These are phyloP conservation scores for Erodium chrysanthum DNA, from an alignment of 441 rosid species.

Conservation along the genomic window DNA sequence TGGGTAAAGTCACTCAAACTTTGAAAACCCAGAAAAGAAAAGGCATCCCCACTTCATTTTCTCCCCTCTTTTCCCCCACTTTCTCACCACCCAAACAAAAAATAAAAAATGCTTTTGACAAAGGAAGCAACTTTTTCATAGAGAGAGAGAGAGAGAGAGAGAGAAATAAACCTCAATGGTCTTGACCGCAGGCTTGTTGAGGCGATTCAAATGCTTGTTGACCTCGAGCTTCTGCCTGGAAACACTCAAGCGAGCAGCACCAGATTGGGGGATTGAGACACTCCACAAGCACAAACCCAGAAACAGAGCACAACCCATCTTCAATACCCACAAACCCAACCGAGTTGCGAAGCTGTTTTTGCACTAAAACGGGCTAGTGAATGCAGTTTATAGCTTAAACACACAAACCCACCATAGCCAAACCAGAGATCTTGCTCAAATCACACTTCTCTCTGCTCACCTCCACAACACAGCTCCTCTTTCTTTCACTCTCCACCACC, in stretches of 20 bases:
- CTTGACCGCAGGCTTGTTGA: conserved; percentile 73
- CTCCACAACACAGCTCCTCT: no score
- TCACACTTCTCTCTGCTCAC: neutral
- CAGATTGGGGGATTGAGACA: conserved; percentile 26
- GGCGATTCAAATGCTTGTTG: conserved; percentile 67
- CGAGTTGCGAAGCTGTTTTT: neutral
- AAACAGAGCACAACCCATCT: conserved; percentile 20
- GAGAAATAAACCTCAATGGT: conserved; percentile 59
- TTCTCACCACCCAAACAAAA: conserved; percentile 27
- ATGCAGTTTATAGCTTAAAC: neutral
- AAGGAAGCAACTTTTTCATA: neutral
- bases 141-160: conserved; percentile 3
- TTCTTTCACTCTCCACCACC: no score
- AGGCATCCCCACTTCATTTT: neutral
- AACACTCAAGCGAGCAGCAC: conserved; percentile 46
- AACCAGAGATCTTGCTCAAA: neutral
- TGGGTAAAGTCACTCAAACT: neutral
- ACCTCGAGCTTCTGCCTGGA: conserved; percentile 66
- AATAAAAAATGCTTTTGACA: neutral
- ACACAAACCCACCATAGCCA: conserved; percentile 7
- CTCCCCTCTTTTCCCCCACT: conserved; percentile 18
- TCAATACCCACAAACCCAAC: neutral
- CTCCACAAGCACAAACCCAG: conserved; percentile 30
- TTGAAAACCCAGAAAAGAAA: conserved; percentile 4
- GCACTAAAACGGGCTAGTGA: neutral